Evolutionary conservation across 192 early-diverging fungal genomes (phyloP), one percentile per base, ranked within the genome.

Genomic region (Entomortierella parvispora): DNA sequence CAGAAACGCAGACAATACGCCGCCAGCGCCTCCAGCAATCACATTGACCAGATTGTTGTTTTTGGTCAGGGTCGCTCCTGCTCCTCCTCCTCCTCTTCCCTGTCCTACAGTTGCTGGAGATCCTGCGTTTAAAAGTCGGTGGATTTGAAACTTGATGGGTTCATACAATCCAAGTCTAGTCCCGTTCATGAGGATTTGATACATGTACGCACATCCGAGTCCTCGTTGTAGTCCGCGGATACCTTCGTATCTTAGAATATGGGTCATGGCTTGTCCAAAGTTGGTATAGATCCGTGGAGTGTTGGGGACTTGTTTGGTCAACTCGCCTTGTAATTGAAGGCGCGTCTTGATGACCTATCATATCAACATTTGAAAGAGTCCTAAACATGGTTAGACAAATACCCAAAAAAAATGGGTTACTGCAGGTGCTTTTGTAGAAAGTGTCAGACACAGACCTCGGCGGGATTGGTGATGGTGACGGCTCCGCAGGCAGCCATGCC

Each of bases 161-260:
- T 94, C 95, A 72, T 97, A 99, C 44, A 96, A 70, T 7, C 97
- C 96, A 25, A 99, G 82, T 54, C 97, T 90, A 40, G 90, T 92
- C 33, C 97, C 97, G 67, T 99, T 99, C 75, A 99, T 87, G 69
- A 94, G 83, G 47, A 95, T 81, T 78, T 99, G 97, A 79, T 96
- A 98, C 56, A 88, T 80, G 81, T 98, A 98, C 2, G 95, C 96
- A 4, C 54, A 70, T 25, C 88, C 88, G 44, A 99, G 83, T 17
- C 97, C 97, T 58, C 91, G 85, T 54, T 99, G 95, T 49, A 96
- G 83, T 44, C 94, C 95, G 29, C 90, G 83, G n/a, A 97, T 45
- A 7, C 96, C 96, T 71, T 99, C 97, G 49, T 91, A 84, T 43
- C 86, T 88, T 29, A 86, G 83, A 54, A 99, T 93, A 26, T 89